Evolutionary conservation across 139 green algal genomes (phyloP).

Genomic region (Desmodesmus armatus): DNA sequence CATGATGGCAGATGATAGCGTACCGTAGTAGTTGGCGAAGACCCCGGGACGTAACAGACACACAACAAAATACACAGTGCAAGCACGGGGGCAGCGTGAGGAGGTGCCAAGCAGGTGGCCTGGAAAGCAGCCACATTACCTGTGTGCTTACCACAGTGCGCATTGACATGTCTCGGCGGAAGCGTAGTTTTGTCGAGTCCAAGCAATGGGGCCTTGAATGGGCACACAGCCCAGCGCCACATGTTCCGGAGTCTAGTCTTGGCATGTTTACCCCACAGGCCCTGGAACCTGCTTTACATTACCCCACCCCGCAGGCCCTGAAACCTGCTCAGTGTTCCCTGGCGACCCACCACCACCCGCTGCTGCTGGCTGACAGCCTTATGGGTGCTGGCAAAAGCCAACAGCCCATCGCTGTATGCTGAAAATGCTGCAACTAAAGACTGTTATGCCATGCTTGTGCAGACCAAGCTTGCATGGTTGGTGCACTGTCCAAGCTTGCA

Average conservation of each 20-base stretch:
- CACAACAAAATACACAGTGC: neutral
- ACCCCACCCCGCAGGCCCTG: neutral
- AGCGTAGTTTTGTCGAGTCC: no score
- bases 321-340: neutral
- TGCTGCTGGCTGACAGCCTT: slow-evolving; percentile 26
- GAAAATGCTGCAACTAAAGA: neutral
- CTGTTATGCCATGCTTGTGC: neutral
- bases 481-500: no score
- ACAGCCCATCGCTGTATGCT: slow-evolving; percentile 17
- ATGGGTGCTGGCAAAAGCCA: neutral
- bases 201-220: no score
- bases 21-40: neutral
- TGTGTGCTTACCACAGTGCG: no score
- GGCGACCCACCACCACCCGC: neutral
- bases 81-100: neutral
- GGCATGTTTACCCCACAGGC: no score
- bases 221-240: no score
- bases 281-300: no score
- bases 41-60: neutral
- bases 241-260: no score
- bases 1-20: slow-evolving; percentile 6
- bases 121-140: no score
- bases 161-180: no score
- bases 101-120: neutral
- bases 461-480: no score